Base-by-base conservation (phyloP, 2,329 filamentous ascomycete genomes). In the Ustulina deusta region DNA sequence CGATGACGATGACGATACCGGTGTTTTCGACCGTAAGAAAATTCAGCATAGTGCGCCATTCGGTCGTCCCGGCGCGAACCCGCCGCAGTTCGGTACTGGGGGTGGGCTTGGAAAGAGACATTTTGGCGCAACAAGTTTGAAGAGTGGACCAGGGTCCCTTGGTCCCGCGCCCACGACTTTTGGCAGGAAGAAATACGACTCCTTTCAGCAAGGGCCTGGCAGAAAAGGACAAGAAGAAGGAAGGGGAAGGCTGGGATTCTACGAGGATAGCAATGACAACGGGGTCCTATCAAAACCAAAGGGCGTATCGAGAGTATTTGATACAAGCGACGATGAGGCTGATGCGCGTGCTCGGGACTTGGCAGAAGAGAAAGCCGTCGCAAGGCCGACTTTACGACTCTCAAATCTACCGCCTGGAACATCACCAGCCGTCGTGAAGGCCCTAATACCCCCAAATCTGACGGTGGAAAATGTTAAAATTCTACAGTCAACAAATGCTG, bases 391-490 rank as follows among this genome's bases (percentile, higher is more conserved):
- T 3, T 76, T 91, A 49, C 84, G 87, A 20, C 80, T 91, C 54
- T 82, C 86, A 9, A 89, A 86, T 61, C 79, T 91, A 49, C 89
- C 89, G 0, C 88, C 88, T 0, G 85, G 82, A 32, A 89, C 84
- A 27, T 90, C 86, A 36, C 87, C 84, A 1, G 84, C 87, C 1
- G 83, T 85, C 60, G 84, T 91, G 73, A 90, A 87, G 76, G 83
- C 86, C 1, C 76, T 91, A 59, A 81, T 91, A 11, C 85, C 87
- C 2, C 80, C 86, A 0, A 88, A 83, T 22, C 76, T 97, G 60
- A 85, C 80, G 0, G 89, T 95, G 5, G 92, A 95, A 74, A 86
- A 88, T 69, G 89, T 97, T 58, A 91, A 91, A 75, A 89, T 96
- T 34, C 79, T 92, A 32, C 86, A 89, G 2, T 80, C 86, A 0